Percentiles rank a stretch among this genome's conserved stretches.
These are phyloP conservation scores for Nyssa sinensis DNA, from an alignment of 148 eudicot genomes.

Conservation along the genomic window DNA sequence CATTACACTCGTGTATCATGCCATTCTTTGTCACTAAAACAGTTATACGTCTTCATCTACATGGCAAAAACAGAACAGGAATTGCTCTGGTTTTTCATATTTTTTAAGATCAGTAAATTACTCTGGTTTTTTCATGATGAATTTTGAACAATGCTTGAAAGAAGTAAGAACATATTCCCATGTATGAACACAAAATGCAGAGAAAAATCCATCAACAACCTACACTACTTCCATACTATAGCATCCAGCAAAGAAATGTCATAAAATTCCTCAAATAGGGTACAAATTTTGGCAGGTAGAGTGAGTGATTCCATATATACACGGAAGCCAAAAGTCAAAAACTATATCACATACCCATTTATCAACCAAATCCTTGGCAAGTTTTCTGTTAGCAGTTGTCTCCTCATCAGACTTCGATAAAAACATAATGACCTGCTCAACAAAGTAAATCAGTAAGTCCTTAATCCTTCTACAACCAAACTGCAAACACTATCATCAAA, in stretches of 20 bases:
- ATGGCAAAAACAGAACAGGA: too few species aligned
- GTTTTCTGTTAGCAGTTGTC: slow-evolving; percentile 81
- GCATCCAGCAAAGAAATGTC: neutral
- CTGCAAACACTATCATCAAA: neutral
- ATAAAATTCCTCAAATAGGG: neutral
- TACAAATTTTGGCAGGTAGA: neutral
- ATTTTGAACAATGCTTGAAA: neutral
- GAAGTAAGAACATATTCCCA: neutral
- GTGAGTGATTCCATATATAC: neutral
- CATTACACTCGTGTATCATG: too few species aligned
- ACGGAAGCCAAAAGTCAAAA: neutral
- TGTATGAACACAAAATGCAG: neutral
- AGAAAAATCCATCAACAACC: neutral
- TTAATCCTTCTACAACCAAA: neutral
- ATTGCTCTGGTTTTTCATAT: too few species aligned
- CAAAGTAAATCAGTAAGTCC: slow-evolving; percentile 7
- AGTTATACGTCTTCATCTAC: too few species aligned
- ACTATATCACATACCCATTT: slow-evolving; percentile 70
- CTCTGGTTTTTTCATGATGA: neutral
- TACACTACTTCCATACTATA: neutral
- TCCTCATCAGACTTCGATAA: slow-evolving; percentile 96
- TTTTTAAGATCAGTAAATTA: too few species aligned
- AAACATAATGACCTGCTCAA: slow-evolving; percentile 89
- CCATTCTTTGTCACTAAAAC: too few species aligned
- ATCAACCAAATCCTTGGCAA: slow-evolving; percentile 95